A percentile compares a stretch with the other conserved stretches of the same genome.
phyloP scores from a whole-genome alignment of 2,329 filamentous ascomycete genomes.

The Epichloe sylvatica region DNA sequence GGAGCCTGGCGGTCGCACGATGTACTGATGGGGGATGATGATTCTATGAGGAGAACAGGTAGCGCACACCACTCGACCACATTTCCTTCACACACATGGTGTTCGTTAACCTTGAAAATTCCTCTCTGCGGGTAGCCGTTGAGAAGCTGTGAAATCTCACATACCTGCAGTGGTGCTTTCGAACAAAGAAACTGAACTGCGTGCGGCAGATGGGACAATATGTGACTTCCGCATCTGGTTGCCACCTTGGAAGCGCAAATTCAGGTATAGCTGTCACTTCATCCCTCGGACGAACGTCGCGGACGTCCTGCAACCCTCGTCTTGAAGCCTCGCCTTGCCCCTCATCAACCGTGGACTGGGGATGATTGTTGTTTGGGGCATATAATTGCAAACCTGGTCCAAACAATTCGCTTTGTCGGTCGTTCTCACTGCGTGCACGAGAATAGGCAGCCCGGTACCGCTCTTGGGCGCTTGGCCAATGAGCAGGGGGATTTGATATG shows the following conservation, averaged over 20 bases:
- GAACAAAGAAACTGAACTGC: slow-evolving; percentile 70
- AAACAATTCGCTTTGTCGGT: not conserved
- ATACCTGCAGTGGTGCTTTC: slow-evolving; percentile 85
- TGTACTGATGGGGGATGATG: slow-evolving; percentile 85
- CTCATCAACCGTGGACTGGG: not conserved
- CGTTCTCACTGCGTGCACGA: not conserved
- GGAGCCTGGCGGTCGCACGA: slow-evolving; percentile 58
- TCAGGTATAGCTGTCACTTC: slow-evolving; percentile 16
- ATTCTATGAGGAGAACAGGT: slow-evolving; percentile 88
- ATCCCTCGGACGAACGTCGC: not conserved
- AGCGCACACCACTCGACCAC: slow-evolving; percentile 80
- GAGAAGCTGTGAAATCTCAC: not conserved
- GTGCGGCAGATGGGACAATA: slow-evolving; percentile 73
- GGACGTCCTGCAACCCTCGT: not conserved
- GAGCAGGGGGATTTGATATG: not conserved
- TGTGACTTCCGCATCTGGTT: slow-evolving; percentile 71
- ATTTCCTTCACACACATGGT: slow-evolving; percentile 47
- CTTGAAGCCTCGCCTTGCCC: not conserved
- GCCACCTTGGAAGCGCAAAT: slow-evolving; percentile 62
- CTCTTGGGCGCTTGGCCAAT: not conserved
- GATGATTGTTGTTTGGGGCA: not conserved
- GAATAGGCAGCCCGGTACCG: not conserved
- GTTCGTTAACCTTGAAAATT: slow-evolving; percentile 10
- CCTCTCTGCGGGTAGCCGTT: not conserved
- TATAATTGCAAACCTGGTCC: not conserved